Conservation (phyloP, 306 rosid species). For the Cucurbita pepo region DNA sequence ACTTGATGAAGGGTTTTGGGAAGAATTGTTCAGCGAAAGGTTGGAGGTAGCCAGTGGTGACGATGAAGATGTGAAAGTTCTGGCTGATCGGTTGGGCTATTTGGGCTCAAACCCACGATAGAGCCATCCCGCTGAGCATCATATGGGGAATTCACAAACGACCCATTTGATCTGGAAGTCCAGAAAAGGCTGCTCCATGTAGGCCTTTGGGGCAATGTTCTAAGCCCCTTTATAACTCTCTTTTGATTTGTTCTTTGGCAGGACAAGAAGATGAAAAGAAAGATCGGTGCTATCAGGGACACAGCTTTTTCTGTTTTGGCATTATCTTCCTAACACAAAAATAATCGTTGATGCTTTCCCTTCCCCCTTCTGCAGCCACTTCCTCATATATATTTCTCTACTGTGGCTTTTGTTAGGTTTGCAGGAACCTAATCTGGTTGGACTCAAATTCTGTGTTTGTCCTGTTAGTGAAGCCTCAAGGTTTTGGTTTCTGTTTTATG, state of each 20-base stretch:
- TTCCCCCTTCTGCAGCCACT: background rate
- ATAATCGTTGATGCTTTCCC: background rate
- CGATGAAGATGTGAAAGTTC: conserved; percentile 38
- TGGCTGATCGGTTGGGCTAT: conserved; percentile 39
- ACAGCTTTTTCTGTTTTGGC: background rate
- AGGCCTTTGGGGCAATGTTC: background rate
- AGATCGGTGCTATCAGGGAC: background rate
- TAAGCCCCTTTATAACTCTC: background rate
- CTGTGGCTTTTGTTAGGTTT: conserved; percentile 3
- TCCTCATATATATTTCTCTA: background rate
- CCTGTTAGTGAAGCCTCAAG: background rate
- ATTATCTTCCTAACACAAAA: background rate
- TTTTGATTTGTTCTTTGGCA: background rate
- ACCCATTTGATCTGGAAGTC: background rate
- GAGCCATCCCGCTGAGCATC: background rate
- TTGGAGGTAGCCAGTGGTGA: conserved; percentile 27
- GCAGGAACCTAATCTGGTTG: conserved; percentile 2
- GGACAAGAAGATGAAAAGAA: background rate
- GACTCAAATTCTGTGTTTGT: background rate
- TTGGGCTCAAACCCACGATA: conserved; percentile 41
- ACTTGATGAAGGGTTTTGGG: conserved; percentile 51
- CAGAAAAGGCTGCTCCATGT: background rate
- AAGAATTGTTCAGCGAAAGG: conserved; percentile 26
- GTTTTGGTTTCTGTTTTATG: background rate
- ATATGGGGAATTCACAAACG: background rate